Conservation (phyloP, 2,329 filamentous ascomycete genomes). For the Penicillium sp. region DNA sequence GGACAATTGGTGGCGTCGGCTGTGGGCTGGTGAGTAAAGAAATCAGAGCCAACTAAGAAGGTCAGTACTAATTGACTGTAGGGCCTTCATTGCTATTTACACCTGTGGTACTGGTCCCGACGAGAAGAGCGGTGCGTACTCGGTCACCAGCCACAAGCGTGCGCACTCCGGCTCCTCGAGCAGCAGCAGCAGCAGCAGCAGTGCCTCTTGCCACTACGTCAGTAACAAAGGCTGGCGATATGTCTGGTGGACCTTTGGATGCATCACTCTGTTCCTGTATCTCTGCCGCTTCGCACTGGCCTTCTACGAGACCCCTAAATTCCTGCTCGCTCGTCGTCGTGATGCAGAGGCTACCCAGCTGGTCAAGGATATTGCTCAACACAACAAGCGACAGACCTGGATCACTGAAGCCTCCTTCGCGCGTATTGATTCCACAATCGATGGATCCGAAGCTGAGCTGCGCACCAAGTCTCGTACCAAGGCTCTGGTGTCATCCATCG, state of each 20-base stretch:
- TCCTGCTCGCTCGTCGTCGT: conserved; percentile 14
- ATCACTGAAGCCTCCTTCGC: conserved; percentile 19
- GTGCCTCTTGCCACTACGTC: conserved; percentile 20
- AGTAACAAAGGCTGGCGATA: conserved; percentile 26
- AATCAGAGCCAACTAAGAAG: background rate
- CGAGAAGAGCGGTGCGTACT: conserved; percentile 11
- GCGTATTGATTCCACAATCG: conserved; percentile 18
- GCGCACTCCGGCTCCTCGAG: background rate
- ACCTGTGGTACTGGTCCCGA: conserved; percentile 25
- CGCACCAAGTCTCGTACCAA: background rate
- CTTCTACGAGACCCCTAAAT: conserved; percentile 20
- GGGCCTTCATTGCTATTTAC: conserved; percentile 22
- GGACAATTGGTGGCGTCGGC: conserved; percentile 18
- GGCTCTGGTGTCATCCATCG: conserved; percentile 4
- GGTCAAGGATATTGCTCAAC: conserved; percentile 19
- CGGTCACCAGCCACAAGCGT: background rate
- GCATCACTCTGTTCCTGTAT: conserved; percentile 21
- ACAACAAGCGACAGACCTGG: conserved; percentile 18
- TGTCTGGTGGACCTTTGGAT: conserved; percentile 24
- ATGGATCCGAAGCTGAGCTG: conserved; percentile 1
- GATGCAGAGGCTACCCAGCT: conserved; percentile 20
- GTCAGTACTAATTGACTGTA: background rate
- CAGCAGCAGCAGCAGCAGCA: conserved; percentile 1
- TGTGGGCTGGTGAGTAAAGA: conserved; percentile 16
- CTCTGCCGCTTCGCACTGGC: conserved; percentile 18